Evolutionary conservation across 345 rosid species (phyloP).

Genomic region (Acer campestre): DNA sequence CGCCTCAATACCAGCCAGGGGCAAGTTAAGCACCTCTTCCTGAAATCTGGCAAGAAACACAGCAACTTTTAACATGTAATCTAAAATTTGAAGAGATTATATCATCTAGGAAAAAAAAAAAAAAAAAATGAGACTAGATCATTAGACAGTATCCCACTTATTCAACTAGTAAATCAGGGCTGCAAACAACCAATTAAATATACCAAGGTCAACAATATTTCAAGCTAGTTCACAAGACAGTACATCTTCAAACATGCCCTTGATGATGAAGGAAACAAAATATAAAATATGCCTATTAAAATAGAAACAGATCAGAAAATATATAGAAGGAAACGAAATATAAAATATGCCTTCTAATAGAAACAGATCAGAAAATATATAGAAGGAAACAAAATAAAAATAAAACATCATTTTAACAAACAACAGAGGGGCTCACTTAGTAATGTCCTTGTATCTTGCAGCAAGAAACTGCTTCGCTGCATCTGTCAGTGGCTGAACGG

Average conservation of each 20-base stretch:
- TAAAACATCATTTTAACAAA: constrained; percentile 1
- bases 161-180: background rate
- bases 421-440: constrained; percentile 43
- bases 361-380: background rate
- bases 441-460: constrained; percentile 55
- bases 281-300: background rate
- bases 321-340: background rate
- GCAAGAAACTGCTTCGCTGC: constrained; percentile 74
- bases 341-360: background rate
- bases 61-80: background rate
- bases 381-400: background rate
- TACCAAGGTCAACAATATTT: constrained; percentile 1
- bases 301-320: background rate
- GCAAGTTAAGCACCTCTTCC: constrained; percentile 72
- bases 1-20: constrained; percentile 79
- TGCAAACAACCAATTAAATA: constrained; percentile 4
- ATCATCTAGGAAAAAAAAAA: background rate
- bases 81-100: background rate
- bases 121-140: background rate
- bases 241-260: background rate
- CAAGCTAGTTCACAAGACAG: background rate
- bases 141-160: constrained; percentile 4
- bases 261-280: background rate
- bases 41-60: constrained; percentile 43
- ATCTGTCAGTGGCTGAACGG: constrained; percentile 74